Conservation (phyloP, 352 stramenopile genomes). For the Pythium phragmitis region DNA sequence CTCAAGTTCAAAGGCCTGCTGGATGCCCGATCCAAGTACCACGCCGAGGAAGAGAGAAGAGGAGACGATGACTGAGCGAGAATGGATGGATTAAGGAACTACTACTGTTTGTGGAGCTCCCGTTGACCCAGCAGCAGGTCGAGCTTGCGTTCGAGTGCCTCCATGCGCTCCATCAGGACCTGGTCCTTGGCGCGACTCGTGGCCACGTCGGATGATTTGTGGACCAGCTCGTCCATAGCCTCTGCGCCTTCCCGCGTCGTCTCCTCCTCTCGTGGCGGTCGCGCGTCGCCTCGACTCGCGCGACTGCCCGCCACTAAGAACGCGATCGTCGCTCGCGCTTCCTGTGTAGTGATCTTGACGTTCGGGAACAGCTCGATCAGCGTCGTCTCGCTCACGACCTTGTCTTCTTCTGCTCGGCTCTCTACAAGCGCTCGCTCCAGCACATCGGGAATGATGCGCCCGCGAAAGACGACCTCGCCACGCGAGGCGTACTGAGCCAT, state of each 20-base stretch:
- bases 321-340: conserved; percentile 16
- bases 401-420: not conserved
- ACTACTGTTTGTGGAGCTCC: not conserved
- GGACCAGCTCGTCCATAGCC: not conserved
- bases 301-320: conserved; percentile 18
- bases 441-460: conserved; percentile 22
- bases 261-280: not conserved
- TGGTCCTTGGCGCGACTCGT: not conserved
- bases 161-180: conserved; percentile 6
- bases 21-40: conserved; percentile 47
- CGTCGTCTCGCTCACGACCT: conserved; percentile 10
- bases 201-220: not conserved
- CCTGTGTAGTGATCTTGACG: conserved; percentile 6
- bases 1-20: conserved; percentile 56
- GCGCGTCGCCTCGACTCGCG: not conserved
- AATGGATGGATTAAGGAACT: no score
- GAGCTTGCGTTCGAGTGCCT: conserved; percentile 27
- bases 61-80: not conserved
- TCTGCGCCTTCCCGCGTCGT: not conserved
- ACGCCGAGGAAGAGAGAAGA: conserved; percentile 19
- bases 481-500: not conserved
- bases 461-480: conserved; percentile 9
- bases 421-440: conserved; percentile 18
- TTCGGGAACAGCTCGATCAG: conserved; percentile 18
- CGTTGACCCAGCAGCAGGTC: conserved; percentile 14